phyloP scores from a whole-genome alignment of 805 yeast species.

The Zygoascus bituminiphila region DNA sequence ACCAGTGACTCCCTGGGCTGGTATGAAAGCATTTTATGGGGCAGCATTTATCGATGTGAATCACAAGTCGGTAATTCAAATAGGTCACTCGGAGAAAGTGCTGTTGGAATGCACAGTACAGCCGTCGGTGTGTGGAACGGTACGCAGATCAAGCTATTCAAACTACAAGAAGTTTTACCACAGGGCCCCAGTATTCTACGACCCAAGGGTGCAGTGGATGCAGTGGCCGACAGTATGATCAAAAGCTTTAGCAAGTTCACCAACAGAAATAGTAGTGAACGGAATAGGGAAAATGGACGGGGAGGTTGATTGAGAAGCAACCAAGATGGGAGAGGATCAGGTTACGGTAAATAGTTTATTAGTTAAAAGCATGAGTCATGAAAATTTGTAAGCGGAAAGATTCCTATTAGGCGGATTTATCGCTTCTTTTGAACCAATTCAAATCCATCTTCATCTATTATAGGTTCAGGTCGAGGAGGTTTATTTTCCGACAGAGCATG shows the following conservation, averaged over 20 bases:
- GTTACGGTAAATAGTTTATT: neutral
- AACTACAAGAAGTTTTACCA: conserved; percentile 34
- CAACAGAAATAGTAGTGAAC: neutral
- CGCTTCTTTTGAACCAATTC: conserved; percentile 55
- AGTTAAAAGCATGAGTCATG: neutral
- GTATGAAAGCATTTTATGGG: conserved; percentile 64
- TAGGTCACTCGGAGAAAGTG: conserved; percentile 11
- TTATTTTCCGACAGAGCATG: conserved; percentile 18
- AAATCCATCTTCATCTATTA: conserved; percentile 91
- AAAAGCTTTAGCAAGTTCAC: conserved; percentile 31
- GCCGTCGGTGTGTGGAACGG: conserved; percentile 45
- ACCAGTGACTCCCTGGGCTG: conserved; percentile 57
- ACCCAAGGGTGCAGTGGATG: conserved; percentile 40
- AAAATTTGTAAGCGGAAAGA: no score
- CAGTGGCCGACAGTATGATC: conserved; percentile 41
- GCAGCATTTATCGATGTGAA: conserved; percentile 36
- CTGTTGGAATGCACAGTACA: conserved; percentile 15
- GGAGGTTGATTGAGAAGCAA: neutral
- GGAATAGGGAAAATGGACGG: neutral
- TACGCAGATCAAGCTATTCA: conserved; percentile 44
- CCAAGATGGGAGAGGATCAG: no score
- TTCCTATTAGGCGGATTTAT: neutral
- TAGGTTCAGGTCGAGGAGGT: conserved; percentile 38
- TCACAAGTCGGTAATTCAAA: conserved; percentile 7
- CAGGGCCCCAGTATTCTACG: conserved; percentile 34